Percentiles rank a stretch among this genome's conserved stretches.
phyloP scores from a whole-genome alignment of 2,329 filamentous ascomycete genomes.

The Clonostachys sp. region DNA sequence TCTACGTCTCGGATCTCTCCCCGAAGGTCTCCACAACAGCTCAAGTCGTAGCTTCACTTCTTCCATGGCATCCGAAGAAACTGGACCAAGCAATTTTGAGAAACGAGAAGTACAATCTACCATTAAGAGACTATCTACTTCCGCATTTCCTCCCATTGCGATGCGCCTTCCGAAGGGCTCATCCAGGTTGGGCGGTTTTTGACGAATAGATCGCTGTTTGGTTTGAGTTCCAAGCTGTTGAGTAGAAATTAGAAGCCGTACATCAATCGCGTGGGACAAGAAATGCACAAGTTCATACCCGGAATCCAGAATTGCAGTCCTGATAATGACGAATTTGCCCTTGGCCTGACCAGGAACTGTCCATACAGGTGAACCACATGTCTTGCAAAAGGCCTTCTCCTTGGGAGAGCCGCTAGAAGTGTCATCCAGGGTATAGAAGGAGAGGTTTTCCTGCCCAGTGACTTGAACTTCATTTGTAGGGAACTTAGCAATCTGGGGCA shows the following conservation, averaged over 20 bases:
- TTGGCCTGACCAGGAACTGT: neutral
- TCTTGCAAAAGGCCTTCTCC: slow-evolving; percentile 1
- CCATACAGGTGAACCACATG: neutral
- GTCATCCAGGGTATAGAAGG: neutral
- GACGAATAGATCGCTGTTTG: slow-evolving; percentile 18
- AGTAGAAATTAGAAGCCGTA: neutral
- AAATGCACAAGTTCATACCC: slow-evolving; percentile 10
- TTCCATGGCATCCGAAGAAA: no score
- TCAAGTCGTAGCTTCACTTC: no score
- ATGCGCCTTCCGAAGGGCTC: slow-evolving; percentile 7
- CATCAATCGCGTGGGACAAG: no score
- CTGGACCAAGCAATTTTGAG: no score
- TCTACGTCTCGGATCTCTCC: no score
- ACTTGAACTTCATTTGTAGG: neutral
- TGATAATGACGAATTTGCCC: slow-evolving; percentile 13
- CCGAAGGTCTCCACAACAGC: no score
- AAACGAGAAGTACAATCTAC: no score
- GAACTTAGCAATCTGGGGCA: neutral
- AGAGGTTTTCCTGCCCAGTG: neutral
- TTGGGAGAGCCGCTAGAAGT: neutral
- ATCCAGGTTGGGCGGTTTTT: slow-evolving; percentile 17
- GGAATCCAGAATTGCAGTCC: slow-evolving; percentile 11
- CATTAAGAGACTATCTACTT: slow-evolving; percentile 6
- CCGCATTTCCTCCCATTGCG: slow-evolving; percentile 17
- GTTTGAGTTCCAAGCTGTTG: slow-evolving; percentile 8